phyloP scores from a whole-genome alignment of 495 filamentous ascomycete genomes.

The Podospora appendiculata region DNA sequence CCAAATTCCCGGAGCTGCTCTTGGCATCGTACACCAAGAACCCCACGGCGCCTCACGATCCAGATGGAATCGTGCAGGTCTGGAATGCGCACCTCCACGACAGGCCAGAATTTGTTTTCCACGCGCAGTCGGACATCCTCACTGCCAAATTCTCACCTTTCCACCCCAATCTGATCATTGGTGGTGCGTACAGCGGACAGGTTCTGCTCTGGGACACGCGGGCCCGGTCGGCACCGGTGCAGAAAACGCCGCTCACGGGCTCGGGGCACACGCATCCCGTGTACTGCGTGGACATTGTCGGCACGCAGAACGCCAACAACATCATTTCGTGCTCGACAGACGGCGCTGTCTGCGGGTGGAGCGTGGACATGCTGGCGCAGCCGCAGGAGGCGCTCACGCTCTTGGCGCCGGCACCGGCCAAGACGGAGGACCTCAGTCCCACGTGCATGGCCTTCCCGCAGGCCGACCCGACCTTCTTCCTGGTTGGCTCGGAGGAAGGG shows the following conservation, averaged over 20 bases:
- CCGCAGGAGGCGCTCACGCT: slow-evolving; percentile 90
- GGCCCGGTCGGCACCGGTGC: slow-evolving; percentile 76
- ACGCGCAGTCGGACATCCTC: slow-evolving; percentile 91
- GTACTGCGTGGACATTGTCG: slow-evolving; percentile 89
- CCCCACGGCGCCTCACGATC: slow-evolving; percentile 88
- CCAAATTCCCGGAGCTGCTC: slow-evolving; percentile 89
- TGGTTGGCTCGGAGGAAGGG: slow-evolving; percentile 94
- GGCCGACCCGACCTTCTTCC: slow-evolving; percentile 93
- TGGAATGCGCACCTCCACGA: slow-evolving; percentile 95
- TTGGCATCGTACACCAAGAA: slow-evolving; percentile 96
- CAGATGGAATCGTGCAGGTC: slow-evolving; percentile 87
- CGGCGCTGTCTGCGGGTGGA: slow-evolving; percentile 94
- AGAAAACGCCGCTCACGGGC: slow-evolving; percentile 92
- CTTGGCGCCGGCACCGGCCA: slow-evolving; percentile 73
- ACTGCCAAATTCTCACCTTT: slow-evolving; percentile 96
- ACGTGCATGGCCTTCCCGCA: slow-evolving; percentile 95
- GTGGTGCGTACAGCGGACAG: slow-evolving; percentile 91
- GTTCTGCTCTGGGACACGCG: slow-evolving; percentile 98
- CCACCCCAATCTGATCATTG: slow-evolving; percentile 91
- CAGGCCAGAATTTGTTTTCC: slow-evolving; percentile 91
- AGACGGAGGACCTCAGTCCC: slow-evolving; percentile 90
- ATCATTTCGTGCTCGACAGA: slow-evolving; percentile 95
- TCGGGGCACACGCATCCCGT: slow-evolving; percentile 92
- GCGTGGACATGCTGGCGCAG: slow-evolving; percentile 91
- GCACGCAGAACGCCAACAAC: slow-evolving; percentile 97